These are phyloP conservation scores for Ustilago sp. DNA, from an alignment of 1,284 basidiomycete genomes.

Conservation along the genomic window DNA sequence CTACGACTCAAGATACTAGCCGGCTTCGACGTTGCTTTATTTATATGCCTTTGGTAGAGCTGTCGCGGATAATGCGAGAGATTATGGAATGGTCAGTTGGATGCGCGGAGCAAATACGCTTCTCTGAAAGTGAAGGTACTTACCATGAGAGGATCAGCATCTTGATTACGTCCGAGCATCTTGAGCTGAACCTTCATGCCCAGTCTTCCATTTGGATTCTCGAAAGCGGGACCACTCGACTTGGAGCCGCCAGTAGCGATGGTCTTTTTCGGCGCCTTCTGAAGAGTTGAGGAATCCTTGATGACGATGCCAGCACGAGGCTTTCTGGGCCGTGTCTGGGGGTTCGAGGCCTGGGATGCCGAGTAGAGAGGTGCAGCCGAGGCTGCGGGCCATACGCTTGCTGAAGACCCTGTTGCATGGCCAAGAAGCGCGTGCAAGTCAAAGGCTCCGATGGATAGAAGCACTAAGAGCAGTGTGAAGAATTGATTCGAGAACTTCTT, in stretches of 20 bases:
- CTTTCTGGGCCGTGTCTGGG: slow-evolving; percentile 20
- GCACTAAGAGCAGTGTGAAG: slow-evolving; percentile 52
- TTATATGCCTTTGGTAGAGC: slow-evolving; percentile 59
- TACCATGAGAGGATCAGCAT: slow-evolving; percentile 47
- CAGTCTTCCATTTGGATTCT: slow-evolving; percentile 19
- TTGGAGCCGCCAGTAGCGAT: slow-evolving; percentile 14
- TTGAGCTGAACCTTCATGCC: slow-evolving; percentile 52
- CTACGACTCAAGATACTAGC: slow-evolving; percentile 41
- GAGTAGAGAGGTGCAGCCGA: slow-evolving; percentile 23
- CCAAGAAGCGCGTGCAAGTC: slow-evolving; percentile 31
- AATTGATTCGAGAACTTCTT: slow-evolving; percentile 42
- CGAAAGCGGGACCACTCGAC: slow-evolving; percentile 17
- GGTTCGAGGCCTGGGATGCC: neutral
- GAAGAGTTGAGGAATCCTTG: slow-evolving; percentile 12
- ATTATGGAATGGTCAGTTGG: neutral
- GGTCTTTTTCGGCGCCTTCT: slow-evolving; percentile 15
- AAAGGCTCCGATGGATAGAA: slow-evolving; percentile 50
- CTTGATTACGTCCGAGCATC: slow-evolving; percentile 17
- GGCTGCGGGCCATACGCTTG: slow-evolving; percentile 21
- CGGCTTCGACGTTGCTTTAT: slow-evolving; percentile 54
- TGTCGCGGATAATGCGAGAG: slow-evolving; percentile 2
- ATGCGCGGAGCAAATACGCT: neutral
- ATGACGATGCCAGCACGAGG: slow-evolving; percentile 54
- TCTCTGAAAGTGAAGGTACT: slow-evolving; percentile 3
- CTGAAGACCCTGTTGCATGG: neutral